Evolutionary conservation across 257 asterid genomes (phyloP).

Genomic region (Ballota nigra): DNA sequence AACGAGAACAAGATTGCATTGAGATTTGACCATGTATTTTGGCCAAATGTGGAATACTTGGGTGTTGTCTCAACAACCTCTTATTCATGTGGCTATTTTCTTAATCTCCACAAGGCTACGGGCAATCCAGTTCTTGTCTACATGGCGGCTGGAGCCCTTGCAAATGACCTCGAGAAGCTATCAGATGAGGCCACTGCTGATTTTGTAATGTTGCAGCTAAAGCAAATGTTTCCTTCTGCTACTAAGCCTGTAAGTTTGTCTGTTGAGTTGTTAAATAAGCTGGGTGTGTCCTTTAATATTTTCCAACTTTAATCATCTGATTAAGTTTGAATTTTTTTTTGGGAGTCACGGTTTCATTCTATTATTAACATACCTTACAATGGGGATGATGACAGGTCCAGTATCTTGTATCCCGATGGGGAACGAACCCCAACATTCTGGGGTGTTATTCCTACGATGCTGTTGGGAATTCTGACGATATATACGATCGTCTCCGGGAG

Average conservation of each 20-base stretch:
- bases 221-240: conserved; percentile 84
- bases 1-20: conserved; percentile 91
- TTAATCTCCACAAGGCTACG: conserved; percentile 95
- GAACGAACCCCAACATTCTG: conserved; percentile 74
- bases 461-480: conserved; percentile 82
- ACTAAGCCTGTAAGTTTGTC: conserved; percentile 69
- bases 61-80: conserved; percentile 86
- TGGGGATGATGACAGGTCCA: conserved; percentile 54
- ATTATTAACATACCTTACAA: background rate
- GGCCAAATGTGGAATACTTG: conserved; percentile 93
- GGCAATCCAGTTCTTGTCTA: conserved; percentile 89
- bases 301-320: background rate
- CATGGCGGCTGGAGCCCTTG: conserved; percentile 97
- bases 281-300: too few relatives aligned
- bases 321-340: background rate
- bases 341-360: background rate
- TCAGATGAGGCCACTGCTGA: conserved; percentile 70
- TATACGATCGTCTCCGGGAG: conserved; percentile 81
- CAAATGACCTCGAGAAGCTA: conserved; percentile 86
- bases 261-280: background rate
- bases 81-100: conserved; percentile 89
- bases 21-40: conserved; percentile 68
- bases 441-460: conserved; percentile 94
- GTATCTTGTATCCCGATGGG: conserved; percentile 87
- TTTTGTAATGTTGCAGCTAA: conserved; percentile 80